Conservation (phyloP, 192 early-diverging fungal genomes). For the Coemansia sp. region DNA sequence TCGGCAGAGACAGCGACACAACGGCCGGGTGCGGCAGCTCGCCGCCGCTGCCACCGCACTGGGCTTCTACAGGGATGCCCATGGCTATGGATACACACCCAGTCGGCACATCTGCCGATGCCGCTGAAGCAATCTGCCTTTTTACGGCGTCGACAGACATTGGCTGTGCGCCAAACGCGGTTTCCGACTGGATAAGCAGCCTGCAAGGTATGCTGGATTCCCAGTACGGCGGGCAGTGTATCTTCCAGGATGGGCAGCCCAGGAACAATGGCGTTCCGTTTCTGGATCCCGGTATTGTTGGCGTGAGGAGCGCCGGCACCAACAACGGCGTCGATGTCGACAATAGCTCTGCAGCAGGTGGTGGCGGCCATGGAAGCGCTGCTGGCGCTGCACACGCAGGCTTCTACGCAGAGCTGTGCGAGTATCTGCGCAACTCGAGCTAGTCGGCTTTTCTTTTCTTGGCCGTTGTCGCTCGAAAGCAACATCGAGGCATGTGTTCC, state of each 20-base stretch:
- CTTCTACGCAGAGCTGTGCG: no score
- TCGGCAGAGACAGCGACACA: slow-evolving; percentile 24
- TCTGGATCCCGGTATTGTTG: no score
- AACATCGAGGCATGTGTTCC: no score
- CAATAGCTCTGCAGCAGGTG: no score
- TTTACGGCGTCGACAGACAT: neutral
- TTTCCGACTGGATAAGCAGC: slow-evolving; percentile 23
- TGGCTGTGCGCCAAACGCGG: slow-evolving; percentile 5
- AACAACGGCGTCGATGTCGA: no score
- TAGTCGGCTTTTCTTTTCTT: no score
- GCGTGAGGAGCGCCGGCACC: no score
- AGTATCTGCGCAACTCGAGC: no score
- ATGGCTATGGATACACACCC: neutral
- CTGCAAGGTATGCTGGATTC: slow-evolving; percentile 11
- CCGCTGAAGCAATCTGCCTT: neutral
- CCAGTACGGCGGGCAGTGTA: slow-evolving; percentile 3
- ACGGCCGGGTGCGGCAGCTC: slow-evolving; percentile 11
- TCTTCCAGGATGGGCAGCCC: neutral
- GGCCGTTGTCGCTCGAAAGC: no score
- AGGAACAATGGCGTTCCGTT: no score
- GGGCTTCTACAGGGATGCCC: neutral
- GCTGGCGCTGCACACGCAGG: no score
- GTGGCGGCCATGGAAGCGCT: no score
- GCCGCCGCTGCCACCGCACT: neutral
- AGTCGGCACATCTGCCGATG: neutral